phyloP scores from a whole-genome alignment of 2,329 filamentous ascomycete genomes.

The Trichophyton verrucosum region DNA sequence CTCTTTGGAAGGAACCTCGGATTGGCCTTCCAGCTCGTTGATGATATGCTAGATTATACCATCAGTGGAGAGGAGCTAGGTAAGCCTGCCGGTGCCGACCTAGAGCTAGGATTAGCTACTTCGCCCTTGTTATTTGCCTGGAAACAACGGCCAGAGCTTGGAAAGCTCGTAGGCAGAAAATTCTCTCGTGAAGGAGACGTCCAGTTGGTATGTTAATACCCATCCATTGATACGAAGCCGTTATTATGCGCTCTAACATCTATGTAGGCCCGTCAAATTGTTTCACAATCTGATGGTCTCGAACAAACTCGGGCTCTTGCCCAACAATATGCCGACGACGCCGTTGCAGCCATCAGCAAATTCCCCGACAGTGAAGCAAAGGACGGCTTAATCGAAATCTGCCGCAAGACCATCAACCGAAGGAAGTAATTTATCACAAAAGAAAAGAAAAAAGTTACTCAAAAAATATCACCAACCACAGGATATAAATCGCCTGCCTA shows the following conservation, averaged over 20 bases:
- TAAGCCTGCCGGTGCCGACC: conserved; percentile 86
- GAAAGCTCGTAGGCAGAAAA: conserved; percentile 79
- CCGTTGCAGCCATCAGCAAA: conserved; percentile 64
- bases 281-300: conserved; percentile 71
- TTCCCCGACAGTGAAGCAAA: conserved; percentile 96
- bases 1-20: conserved; percentile 86
- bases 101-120: conserved; percentile 86
- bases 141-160: conserved; percentile 76
- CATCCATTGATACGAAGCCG: not conserved
- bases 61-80: conserved; percentile 72
- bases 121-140: conserved; percentile 91
- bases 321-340: conserved; percentile 79
- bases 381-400: conserved; percentile 83
- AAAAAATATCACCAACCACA: not conserved
- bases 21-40: conserved; percentile 90
- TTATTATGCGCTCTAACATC: not conserved
- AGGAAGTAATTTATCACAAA: conserved; percentile 51
- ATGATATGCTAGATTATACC: conserved; percentile 97
- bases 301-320: conserved; percentile 85
- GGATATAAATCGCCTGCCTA: not conserved
- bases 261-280: conserved; percentile 67
- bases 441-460: not conserved
- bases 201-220: conserved; percentile 49
- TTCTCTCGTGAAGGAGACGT: conserved; percentile 78
- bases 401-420: conserved; percentile 76